phyloP scores from a whole-genome alignment of 306 rosid species.

The Quercus gilva region DNA sequence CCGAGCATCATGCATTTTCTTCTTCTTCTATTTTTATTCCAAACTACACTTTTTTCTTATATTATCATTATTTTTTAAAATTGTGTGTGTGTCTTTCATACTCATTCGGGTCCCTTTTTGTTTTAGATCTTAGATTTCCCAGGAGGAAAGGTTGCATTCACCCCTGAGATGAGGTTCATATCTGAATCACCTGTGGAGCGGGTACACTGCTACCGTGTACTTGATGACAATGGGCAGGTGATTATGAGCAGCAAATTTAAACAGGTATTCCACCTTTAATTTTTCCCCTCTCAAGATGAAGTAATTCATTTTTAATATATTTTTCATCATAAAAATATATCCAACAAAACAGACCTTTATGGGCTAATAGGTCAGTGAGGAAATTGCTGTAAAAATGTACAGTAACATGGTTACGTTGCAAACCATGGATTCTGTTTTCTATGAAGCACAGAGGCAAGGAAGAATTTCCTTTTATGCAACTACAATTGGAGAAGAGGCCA shows the following conservation, averaged over 20 bases:
- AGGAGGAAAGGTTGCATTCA: conserved; percentile 63
- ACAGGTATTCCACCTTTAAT: conserved; percentile 42
- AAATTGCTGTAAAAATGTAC: conserved; percentile 70
- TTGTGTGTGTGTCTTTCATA: too few relatives aligned
- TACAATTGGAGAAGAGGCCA: conserved; percentile 79
- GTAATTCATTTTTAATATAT: background rate
- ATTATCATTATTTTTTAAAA: too few relatives aligned
- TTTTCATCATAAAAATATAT: background rate
- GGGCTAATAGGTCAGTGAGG: conserved; percentile 50
- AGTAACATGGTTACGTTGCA: conserved; percentile 72
- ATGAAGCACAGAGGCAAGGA: conserved; percentile 95
- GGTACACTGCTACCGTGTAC: conserved; percentile 68
- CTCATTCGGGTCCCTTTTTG: background rate
- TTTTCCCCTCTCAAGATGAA: background rate
- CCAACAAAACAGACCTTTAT: background rate
- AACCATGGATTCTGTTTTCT: conserved; percentile 80
- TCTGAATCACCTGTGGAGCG: conserved; percentile 52
- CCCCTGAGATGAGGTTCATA: conserved; percentile 55
- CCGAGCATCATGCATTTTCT: background rate
- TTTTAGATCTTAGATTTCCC: conserved; percentile 64
- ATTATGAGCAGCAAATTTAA: conserved; percentile 33
- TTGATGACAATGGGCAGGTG: conserved; percentile 59
- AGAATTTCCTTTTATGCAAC: conserved; percentile 81
- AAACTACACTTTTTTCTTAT: background rate
- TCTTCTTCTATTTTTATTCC: background rate